Conservation (phyloP, 305 asterid species). For the Andrographis paniculata region DNA sequence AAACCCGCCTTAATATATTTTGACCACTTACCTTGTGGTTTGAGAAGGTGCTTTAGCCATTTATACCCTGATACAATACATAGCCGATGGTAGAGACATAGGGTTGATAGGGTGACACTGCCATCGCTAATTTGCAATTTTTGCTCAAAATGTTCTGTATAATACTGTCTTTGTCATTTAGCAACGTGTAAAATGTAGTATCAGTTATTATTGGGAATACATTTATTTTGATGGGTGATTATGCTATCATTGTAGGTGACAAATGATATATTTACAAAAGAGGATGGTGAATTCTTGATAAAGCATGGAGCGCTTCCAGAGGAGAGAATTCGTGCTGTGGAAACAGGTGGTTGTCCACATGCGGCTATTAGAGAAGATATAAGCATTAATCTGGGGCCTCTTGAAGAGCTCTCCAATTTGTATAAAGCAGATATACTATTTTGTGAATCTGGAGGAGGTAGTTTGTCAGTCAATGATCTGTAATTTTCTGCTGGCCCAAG, state of each 20-base stretch:
- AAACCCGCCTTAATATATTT: too few relatives aligned
- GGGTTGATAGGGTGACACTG: too few relatives aligned
- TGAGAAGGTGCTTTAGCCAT: too few relatives aligned
- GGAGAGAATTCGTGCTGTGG: slow-evolving; percentile 95
- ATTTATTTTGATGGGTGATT: not conserved
- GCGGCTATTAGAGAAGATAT: slow-evolving; percentile 96
- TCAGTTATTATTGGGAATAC: not conserved
- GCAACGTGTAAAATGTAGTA: too few relatives aligned
- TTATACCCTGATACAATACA: too few relatives aligned
- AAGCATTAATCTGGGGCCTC: slow-evolving; percentile 91
- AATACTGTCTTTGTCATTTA: too few relatives aligned
- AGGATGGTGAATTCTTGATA: slow-evolving; percentile 90
- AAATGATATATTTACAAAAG: slow-evolving; percentile 93
- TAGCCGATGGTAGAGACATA: too few relatives aligned
- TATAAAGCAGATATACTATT: slow-evolving; percentile 82
- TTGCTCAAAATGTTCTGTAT: too few relatives aligned
- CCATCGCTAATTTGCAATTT: too few relatives aligned
- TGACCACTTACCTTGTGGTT: too few relatives aligned
- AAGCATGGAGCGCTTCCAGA: slow-evolving; percentile 93
- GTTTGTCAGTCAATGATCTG: slow-evolving; percentile 1
- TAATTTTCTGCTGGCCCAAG: not conserved
- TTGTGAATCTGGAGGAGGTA: slow-evolving; percentile 98
- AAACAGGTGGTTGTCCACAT: slow-evolving; percentile 97
- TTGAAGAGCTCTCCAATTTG: slow-evolving; percentile 91
- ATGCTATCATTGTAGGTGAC: slow-evolving; percentile 49